Evolutionary conservation across 441 rosid genomes (phyloP), one percentile per base, ranked within the genome.

Genomic region (Corymbia citriodora): DNA sequence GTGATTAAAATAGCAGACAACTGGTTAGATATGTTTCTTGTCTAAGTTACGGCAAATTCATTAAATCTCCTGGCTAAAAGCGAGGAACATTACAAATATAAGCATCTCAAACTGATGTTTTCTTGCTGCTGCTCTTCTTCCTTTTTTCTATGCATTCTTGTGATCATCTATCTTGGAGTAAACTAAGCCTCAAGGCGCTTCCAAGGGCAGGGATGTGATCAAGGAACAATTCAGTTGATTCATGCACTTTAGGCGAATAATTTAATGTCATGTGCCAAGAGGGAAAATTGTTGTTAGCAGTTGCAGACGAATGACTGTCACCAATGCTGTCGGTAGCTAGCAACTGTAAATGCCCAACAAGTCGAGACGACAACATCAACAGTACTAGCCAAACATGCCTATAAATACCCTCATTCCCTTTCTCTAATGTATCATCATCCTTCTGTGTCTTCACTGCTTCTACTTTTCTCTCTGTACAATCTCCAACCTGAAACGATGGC

Each of bases 271-370:
- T 40, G 85, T 48, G 52, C 52, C 85, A 23, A 79, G 17, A 79
- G 49, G 52, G 52, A 74, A 45, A 0, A 0, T 0, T 4, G 23
- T 45, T 21, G 52, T 79, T 79, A 45, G 85, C 53, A 6, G n/a
- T 27, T 79, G 52, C 52, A 25, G 53, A 45, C 85, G 49, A n/a
- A 79, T 45, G 85, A 79, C 85, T 45, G 85, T 79, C 17, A 45
- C 10, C n/a, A 79, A 79, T 79, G 53, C 29, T 45, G n/a, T 79
- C 4, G 85, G 53, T n/a, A 79, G 52, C 85, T n/a, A 79, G 52
- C 85, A 45, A 79, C 53, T 12, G 85, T 79, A 79, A 45, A 23
- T 45, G 52, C 85, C 13, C 85, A 45, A 23, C 53, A 45, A 45
- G 17, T 45, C n/a, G 85, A 45, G 85, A 49, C 85, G 23, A 12